Percentiles rank a stretch among this genome's conserved stretches.
Conservation (phyloP, 2,329 filamentous ascomycete species). For the Tympanopsis confertula region DNA sequence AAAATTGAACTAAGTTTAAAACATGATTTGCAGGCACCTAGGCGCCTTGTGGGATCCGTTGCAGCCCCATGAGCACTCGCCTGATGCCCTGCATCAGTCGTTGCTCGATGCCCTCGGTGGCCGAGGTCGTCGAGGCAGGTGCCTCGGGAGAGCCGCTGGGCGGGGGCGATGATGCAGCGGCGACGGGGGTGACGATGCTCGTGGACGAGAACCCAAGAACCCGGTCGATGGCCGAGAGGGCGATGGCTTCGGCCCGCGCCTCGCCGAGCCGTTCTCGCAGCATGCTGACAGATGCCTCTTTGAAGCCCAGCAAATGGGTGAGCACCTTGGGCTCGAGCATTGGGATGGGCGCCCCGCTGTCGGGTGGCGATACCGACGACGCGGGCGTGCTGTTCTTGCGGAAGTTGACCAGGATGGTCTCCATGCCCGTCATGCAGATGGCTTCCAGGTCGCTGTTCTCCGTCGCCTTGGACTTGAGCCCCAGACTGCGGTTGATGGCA, state of each 20-base stretch:
- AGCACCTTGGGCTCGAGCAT: conserved; percentile 26
- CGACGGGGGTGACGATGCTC: conserved; percentile 16
- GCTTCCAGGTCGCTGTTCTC: conserved; percentile 31
- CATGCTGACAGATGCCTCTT: conserved; percentile 28
- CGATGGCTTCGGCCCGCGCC: conserved; percentile 29
- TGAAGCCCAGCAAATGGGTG: conserved; percentile 29
- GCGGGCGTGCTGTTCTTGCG: conserved; percentile 20
- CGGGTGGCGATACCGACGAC: conserved; percentile 13
- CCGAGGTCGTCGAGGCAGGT: conserved; percentile 10
- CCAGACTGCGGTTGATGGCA: conserved; percentile 36
- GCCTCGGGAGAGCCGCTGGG: conserved; percentile 10
- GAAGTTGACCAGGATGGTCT: conserved; percentile 20
- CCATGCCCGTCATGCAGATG: not conserved
- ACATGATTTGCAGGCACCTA: too few relatives aligned
- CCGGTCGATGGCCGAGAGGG: conserved; percentile 37
- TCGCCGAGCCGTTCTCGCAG: conserved; percentile 26
- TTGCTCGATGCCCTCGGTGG: conserved; percentile 26
- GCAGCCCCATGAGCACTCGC: conserved; percentile 24
- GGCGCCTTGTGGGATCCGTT: too few relatives aligned
- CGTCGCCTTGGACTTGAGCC: conserved; percentile 29
- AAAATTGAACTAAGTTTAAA: too few relatives aligned
- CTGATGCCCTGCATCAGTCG: conserved; percentile 27
- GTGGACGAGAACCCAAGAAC: conserved; percentile 33
- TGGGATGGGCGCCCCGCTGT: conserved; percentile 5
- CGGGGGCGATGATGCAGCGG: conserved; percentile 17